phyloP scores from a whole-genome alignment of 176 grass and related monocot species.

The Triticum urartu region DNA sequence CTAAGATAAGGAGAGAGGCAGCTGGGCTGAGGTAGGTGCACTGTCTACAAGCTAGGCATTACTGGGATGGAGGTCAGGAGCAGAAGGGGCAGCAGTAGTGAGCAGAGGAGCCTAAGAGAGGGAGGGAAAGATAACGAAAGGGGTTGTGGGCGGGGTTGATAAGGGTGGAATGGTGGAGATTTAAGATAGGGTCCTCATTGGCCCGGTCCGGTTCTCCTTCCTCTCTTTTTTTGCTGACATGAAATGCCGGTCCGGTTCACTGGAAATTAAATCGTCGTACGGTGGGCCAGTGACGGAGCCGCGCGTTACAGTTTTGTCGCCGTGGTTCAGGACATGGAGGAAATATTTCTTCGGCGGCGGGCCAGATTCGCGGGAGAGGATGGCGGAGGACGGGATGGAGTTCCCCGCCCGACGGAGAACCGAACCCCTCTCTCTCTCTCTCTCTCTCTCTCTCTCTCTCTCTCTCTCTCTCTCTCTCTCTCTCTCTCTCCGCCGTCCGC shows the following conservation, averaged over 20 bases:
- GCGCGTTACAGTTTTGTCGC: no score
- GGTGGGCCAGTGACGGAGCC: background rate
- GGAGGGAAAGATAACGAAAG: conserved; percentile 37
- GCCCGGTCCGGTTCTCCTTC: conserved; percentile 13
- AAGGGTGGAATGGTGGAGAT: conserved; percentile 79
- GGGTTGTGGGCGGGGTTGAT: conserved; percentile 27
- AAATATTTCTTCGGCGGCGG: background rate
- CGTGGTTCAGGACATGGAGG: background rate
- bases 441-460: no score
- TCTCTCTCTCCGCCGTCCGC: no score
- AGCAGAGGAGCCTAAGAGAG: conserved; percentile 3
- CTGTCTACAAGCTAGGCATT: conserved; percentile 7
- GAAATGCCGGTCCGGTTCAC: background rate
- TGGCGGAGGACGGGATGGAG: background rate
- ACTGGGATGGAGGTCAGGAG: conserved; percentile 16
- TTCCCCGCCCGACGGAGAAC: no score
- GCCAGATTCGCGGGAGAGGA: background rate
- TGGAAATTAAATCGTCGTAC: background rate
- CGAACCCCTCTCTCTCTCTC: no score
- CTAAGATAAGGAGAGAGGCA: background rate
- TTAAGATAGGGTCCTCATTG: conserved; percentile 53
- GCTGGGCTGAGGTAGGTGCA: background rate
- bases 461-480: no score
- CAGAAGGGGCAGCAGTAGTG: background rate
- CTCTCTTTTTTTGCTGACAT: background rate